Conservation (phyloP, 2,329 filamentous ascomycete species). For the Lomentospora prolificans region DNA sequence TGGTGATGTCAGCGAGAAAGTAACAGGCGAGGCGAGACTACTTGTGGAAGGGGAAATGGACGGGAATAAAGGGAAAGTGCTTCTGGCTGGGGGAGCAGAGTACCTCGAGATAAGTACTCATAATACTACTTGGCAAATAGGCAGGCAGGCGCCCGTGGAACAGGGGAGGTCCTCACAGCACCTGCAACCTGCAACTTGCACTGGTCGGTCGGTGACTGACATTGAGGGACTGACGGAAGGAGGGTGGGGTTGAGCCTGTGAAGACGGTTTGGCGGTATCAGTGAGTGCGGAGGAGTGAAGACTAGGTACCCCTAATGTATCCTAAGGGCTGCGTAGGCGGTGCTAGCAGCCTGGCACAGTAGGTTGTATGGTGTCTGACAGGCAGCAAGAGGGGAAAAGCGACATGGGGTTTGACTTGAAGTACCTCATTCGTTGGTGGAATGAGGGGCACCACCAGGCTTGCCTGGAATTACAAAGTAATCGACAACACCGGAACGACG, state of each 20-base stretch:
- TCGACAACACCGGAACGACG: too few species aligned
- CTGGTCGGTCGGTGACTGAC: background rate
- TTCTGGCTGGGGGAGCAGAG: background rate
- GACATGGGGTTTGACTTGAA: background rate
- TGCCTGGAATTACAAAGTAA: too few species aligned
- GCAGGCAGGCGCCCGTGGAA: background rate
- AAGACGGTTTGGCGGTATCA: background rate
- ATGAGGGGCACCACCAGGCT: background rate
- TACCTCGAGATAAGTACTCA: too few species aligned
- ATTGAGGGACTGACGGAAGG: background rate
- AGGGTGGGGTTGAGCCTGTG: background rate
- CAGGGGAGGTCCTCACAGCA: background rate
- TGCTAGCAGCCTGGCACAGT: background rate
- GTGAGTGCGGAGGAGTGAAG: too few species aligned
- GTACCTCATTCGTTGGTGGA: background rate
- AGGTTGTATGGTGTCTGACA: too few species aligned
- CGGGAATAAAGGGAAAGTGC: background rate
- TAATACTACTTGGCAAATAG: background rate
- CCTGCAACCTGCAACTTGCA: background rate
- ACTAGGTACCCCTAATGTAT: too few species aligned
- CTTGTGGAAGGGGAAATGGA: background rate
- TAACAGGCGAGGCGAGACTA: background rate
- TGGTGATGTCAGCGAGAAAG: constrained; percentile 7
- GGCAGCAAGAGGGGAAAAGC: background rate
- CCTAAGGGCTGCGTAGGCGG: background rate